A percentile compares a stretch with the other conserved stretches of the same genome.
Conservation (phyloP, 371 early-diverging fungal genomes). For the Mucor ambiguus region DNA sequence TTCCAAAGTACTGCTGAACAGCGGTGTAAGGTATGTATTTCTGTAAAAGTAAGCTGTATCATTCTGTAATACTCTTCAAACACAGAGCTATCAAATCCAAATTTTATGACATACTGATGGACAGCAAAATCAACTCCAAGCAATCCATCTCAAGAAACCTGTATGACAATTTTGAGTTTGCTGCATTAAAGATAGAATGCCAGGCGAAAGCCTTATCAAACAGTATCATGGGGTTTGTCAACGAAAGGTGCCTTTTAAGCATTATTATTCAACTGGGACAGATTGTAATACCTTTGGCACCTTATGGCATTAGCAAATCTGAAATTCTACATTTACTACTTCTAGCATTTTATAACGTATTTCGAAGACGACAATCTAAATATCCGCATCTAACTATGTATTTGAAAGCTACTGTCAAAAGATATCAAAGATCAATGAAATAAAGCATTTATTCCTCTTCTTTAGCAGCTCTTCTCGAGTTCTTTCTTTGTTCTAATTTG, state of each 20-base stretch:
- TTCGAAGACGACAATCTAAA: not conserved
- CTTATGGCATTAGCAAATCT: not conserved
- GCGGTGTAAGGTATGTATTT: conserved; percentile 5
- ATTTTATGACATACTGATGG: conserved; percentile 58
- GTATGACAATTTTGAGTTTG: conserved; percentile 65
- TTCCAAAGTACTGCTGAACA: conserved; percentile 34
- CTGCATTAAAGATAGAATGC: conserved; percentile 57
- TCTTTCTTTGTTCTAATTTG: conserved; percentile 54
- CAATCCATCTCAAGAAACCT: conserved; percentile 64
- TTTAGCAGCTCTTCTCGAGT: conserved; percentile 26
- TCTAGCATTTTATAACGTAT: not conserved
- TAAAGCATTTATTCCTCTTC: conserved; percentile 2
- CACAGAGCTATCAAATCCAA: conserved; percentile 53
- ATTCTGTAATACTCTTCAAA: conserved; percentile 21
- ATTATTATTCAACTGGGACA: conserved; percentile 8
- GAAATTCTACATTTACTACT: not conserved
- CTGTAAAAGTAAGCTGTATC: conserved; percentile 25
- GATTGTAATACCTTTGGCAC: not conserved
- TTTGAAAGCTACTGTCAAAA: not conserved
- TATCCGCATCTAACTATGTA: not conserved
- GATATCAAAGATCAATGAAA: not conserved
- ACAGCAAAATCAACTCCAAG: conserved; percentile 59
- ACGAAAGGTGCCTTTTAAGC: conserved; percentile 14
- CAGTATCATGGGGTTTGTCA: conserved; percentile 4
- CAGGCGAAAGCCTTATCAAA: not conserved